Evolutionary conservation across 2,329 filamentous ascomycete species (phyloP).

Genomic region (Lecanicillium sp.): DNA sequence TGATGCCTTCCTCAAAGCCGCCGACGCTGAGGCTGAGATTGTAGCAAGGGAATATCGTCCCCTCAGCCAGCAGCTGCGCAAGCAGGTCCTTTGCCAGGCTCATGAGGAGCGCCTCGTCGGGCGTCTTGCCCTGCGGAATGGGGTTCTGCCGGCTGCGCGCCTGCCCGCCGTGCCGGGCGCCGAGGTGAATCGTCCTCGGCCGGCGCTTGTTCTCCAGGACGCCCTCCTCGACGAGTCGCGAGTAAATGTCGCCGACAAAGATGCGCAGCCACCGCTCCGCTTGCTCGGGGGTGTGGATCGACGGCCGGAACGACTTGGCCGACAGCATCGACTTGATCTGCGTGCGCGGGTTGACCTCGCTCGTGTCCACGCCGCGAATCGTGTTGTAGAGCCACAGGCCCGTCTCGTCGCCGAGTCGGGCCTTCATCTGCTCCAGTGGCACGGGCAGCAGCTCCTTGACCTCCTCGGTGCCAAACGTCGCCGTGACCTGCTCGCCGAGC

Average conservation of each 20-base stretch:
- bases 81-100: conserved; percentile 70
- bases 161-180: conserved; percentile 68
- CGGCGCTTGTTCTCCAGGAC: conserved; percentile 79
- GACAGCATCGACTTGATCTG: conserved; percentile 97
- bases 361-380: conserved; percentile 77
- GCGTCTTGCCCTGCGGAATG: conserved; percentile 66
- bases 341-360: conserved; percentile 82
- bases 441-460: conserved; percentile 69
- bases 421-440: conserved; percentile 67
- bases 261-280: conserved; percentile 82
- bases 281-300: conserved; percentile 70
- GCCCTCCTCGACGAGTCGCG: conserved; percentile 82
- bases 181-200: conserved; percentile 77
- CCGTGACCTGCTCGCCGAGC: conserved; percentile 76
- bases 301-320: conserved; percentile 87
- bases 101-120: conserved; percentile 67
- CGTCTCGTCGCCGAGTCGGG: conserved; percentile 73
- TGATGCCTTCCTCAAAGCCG: conserved; percentile 85
- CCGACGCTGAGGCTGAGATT: conserved; percentile 82
- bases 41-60: conserved; percentile 80
- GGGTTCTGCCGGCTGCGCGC: conserved; percentile 66
- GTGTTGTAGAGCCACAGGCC: conserved; percentile 79
- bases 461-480: conserved; percentile 72
- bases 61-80: conserved; percentile 69
- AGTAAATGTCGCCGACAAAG: conserved; percentile 85